phyloP scores from a whole-genome alignment of 306 rosid species.

The Glycine latifolia region DNA sequence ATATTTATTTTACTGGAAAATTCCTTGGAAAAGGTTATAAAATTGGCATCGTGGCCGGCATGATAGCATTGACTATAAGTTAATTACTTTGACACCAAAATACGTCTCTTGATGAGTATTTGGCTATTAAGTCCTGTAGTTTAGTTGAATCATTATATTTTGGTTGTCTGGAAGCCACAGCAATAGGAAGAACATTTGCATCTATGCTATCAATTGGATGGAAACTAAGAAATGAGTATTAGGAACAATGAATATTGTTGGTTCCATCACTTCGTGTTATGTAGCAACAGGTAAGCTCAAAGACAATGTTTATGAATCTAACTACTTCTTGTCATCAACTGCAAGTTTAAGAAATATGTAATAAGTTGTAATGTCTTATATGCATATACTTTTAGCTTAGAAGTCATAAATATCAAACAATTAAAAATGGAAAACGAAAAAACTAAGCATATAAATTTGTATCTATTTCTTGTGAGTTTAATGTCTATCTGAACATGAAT shows the following conservation, averaged over 20 bases:
- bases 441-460: background rate
- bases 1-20: conserved; percentile 74
- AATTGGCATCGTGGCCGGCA: conserved; percentile 84
- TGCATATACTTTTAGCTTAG: conserved; percentile 13
- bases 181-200: conserved; percentile 98
- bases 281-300: conserved; percentile 91
- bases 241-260: conserved; percentile 91
- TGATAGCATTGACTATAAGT: conserved; percentile 93
- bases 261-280: conserved; percentile 97
- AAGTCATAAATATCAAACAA: background rate
- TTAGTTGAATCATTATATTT: conserved; percentile 6
- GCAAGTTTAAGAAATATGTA: conserved; percentile 13
- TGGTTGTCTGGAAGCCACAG: conserved; percentile 95
- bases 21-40: conserved; percentile 74
- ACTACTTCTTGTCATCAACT: background rate
- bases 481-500: conserved; percentile 3
- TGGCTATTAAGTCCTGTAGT: conserved; percentile 33
- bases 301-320: conserved; percentile 8
- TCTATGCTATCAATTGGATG: conserved; percentile 87
- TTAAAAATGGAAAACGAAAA: background rate
- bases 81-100: conserved; percentile 29
- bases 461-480: background rate
- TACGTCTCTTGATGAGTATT: conserved; percentile 40
- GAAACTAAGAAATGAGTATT: conserved; percentile 98
- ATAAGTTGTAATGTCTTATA: background rate